Evolutionary conservation across 208 protist genomes (phyloP), one percentile per base, ranked within the genome.

Genomic region (Trypanosomatidae sp.): DNA sequence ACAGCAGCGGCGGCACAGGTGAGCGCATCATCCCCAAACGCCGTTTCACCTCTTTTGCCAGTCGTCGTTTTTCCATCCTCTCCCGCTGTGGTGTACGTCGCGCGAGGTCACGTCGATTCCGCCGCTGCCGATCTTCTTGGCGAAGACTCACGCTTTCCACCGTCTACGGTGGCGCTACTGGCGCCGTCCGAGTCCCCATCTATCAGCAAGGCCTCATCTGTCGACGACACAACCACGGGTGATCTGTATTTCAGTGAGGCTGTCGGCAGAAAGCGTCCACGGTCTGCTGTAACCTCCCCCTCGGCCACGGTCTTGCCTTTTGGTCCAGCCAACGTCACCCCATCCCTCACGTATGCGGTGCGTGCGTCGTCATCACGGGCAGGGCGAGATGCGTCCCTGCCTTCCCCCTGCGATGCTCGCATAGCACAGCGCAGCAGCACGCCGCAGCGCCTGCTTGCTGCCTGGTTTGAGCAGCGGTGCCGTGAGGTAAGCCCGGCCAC

Each of bases 391-490:
- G 30, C 17, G 33, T 17, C 22, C 19, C 6, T 47, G 33, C 15
- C 13, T 46, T 44, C 13, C 39, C 36, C 30, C 36, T 7, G 60
- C 15, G 12, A 36, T 15, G 12, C 22, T 44, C 17, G 1, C 33
- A 25, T 19, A 22, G 60, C 22, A 25, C 62, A 39, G 62, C 62
- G 68, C 52, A 50, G 68, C 43, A 46, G 41, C 17, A 64, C 68
- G n/a, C 36, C 68, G 28, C 52, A 33, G 68, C 68, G 68, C 25
- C 12, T 72, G 68, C 55, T 72, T 46, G n/a, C 50, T 44, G 68
- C 68, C 9, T 47, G 39, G 68, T 7, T 59, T n/a, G 68, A 72
- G 68, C 68, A 72, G 8, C 68, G 55, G n/a, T 64, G 52, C 33
- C 22, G 41, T 39, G 53, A 41, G 25, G 33, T 19, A 39, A 43